Base-by-base conservation (phyloP, 2,329 filamentous ascomycete genomes). In the Neofusicoccum ribis region DNA sequence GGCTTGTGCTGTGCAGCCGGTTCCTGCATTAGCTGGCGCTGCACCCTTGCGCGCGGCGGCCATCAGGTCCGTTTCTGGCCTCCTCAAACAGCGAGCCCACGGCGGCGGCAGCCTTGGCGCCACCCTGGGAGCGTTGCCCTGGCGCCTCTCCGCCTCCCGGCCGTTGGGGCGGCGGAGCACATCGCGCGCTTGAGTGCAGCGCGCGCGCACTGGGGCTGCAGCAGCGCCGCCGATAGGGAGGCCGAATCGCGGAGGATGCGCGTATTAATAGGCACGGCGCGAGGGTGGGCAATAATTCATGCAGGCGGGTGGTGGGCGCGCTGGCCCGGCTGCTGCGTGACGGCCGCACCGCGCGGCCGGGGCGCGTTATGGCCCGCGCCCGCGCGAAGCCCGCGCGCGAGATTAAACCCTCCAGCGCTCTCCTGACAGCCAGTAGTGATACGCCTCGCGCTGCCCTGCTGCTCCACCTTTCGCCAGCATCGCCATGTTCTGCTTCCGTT, bases 381-480 rank as follows among this genome's bases (percentile, higher is more conserved):
- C 43, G 56, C 43, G 41, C 59, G 43, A 61, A 37, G 46, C 46
- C 27, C 27, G 27, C 27, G 27, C 27, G 27, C 27, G 27, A 31
- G 27, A 31, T 31, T 31, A 31, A 31, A 31, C 27, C 27, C 27
- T 31, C 27, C 27, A 31, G 27, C 56, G 43, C 41, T 63, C 61
- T 63, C 61, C 61, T 63, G 61, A 63, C 49, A 34, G 56, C 56
- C 56, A 60, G 61, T 63, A 63, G 49, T 49, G 61, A 63, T 49
- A 52, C 47, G 61, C 41, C 61, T 63, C 39, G 47, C 47, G 49
- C 41, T 63, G 37, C 41, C 59, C 59, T 27, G 36, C 50, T 54
- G 61, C 61, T 63, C 61, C 61, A 63, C 61, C 61, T 54, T 61
- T 54, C 56, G 61, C 49, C 61, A 63, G 47, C 61, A 63, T 63